Conservation (phyloP, 140 eudicot species). For the Anethum foeniculum region DNA sequence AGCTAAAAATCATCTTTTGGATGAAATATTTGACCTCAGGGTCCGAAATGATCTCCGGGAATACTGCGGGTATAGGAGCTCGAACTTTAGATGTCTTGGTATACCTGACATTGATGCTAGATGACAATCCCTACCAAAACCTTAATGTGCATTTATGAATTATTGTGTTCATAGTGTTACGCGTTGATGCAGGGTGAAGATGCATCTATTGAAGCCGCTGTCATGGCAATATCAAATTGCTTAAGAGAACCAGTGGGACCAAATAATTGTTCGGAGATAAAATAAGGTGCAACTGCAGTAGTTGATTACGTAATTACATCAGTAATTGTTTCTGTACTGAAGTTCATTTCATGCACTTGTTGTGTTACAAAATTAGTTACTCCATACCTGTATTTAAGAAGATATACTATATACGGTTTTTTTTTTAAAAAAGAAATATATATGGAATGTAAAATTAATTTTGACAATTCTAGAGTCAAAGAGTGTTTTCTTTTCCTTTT, state of each 20-base stretch:
- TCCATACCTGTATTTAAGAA: not conserved
- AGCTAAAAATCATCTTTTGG: not conserved
- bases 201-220: constrained; percentile 96
- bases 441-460: not conserved
- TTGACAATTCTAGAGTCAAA: not conserved
- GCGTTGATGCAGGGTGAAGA: constrained; percentile 69
- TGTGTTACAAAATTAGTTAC: not conserved
- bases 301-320: not conserved
- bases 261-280: constrained; percentile 83
- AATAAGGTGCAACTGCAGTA: constrained; percentile 26
- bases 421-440: too few relatives aligned
- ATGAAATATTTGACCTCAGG: not conserved
- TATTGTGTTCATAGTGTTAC: not conserved
- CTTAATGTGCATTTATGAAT: not conserved
- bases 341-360: not conserved
- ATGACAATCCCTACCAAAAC: not conserved
- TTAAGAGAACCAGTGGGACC: constrained; percentile 90
- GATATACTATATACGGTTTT: not conserved
- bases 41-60: not conserved
- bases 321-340: not conserved
- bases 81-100: not conserved
- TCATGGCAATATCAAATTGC: constrained; percentile 81
- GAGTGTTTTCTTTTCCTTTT: not conserved
- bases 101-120: not conserved
- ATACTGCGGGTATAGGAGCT: not conserved